Evolutionary conservation across 2,329 filamentous ascomycete genomes (phyloP), one percentile per base, ranked within the genome.

Genomic region (Chaetothyriales sp.): DNA sequence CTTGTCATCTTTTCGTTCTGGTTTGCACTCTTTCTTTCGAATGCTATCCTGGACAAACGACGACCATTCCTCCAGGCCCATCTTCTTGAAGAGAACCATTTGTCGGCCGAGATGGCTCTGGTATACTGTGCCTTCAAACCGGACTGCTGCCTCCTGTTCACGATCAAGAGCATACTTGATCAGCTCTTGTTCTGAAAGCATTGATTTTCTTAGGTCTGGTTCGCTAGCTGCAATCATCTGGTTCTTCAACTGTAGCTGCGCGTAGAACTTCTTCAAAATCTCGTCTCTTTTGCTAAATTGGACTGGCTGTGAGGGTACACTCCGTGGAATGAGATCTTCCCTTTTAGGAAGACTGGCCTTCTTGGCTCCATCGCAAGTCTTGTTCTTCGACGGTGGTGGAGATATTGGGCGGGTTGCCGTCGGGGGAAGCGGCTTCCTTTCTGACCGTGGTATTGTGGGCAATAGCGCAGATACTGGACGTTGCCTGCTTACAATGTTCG

Each of bases 41-140:
- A 49, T 51, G 54, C 52, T 55, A 15, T 68, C 63, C 44, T 83
- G 58, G 28, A 74, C 70, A 48, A 83, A 79, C 26, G 78, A 74
- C 53, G 78, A 77, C 86, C 89, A 96, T 46, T 85, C 76, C 2
- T 75, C 72, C 2, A 79, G 62, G 0, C 71, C 73, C 84, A 94
- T 89, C 55, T 83, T 83, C 62, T 83, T 86, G 62, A 88, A 80
- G 44, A 74, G 74, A 59, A 84, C 75, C 52, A 96, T 83, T 32
- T 80, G 80, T 57, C 87, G 84, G 63, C 89, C 93, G 64, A 96
- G 79, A 22, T 88, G 72, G 60, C 94, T 95, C 6, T 76, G 72
- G 62, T 98, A 98, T 25, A 96, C 79, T 0, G 75, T 82, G 15
- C 81, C 79, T 10, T 72, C 73, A 12, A 57, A 44, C 22, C 50